phyloP scores from a whole-genome alignment of 2,329 filamentous ascomycete species.

The Colletotrichum sp. region DNA sequence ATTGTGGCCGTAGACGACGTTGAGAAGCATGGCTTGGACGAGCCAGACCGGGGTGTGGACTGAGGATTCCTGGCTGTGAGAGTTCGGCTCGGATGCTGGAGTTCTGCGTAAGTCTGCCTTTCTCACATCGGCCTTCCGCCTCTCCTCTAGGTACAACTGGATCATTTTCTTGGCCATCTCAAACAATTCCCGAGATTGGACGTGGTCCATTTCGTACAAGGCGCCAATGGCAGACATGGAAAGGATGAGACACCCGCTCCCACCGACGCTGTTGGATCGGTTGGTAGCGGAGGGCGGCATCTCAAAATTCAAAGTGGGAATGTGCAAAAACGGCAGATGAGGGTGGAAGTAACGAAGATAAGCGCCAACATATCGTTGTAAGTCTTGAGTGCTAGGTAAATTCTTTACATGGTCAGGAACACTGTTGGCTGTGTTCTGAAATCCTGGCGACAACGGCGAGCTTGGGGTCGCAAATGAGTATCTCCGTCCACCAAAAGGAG shows the following conservation, averaged over 20 bases:
- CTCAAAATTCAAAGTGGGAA: constrained; percentile 91
- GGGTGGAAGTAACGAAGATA: constrained; percentile 95
- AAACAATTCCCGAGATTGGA: constrained; percentile 83
- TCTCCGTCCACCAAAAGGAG: constrained; percentile 64
- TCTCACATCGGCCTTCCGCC: constrained; percentile 82
- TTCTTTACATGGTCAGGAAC: constrained; percentile 55
- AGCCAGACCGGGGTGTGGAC: constrained; percentile 89
- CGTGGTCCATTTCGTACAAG: constrained; percentile 84
- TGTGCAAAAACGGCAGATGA: constrained; percentile 92
- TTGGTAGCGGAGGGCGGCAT: constrained; percentile 68
- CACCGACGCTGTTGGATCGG: constrained; percentile 67
- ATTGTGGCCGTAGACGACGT: constrained; percentile 94
- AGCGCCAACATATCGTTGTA: constrained; percentile 88
- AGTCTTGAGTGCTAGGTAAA: constrained; percentile 81
- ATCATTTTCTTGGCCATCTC: constrained; percentile 97
- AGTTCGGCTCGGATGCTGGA: constrained; percentile 49
- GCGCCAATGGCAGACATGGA: constrained; percentile 79
- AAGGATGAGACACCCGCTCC: constrained; percentile 84
- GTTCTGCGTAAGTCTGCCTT: constrained; percentile 63
- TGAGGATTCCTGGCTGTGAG: constrained; percentile 60
- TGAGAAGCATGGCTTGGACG: constrained; percentile 95
- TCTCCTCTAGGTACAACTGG: constrained; percentile 87
- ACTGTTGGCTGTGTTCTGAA: constrained; percentile 53
- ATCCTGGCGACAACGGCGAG: constrained; percentile 59
- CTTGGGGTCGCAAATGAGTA: constrained; percentile 64